A percentile compares a stretch with the other conserved stretches of the same genome.
These are phyloP conservation scores for Heteromeles arbutifolia DNA, from an alignment of 306 rosid species.

Conservation along the genomic window DNA sequence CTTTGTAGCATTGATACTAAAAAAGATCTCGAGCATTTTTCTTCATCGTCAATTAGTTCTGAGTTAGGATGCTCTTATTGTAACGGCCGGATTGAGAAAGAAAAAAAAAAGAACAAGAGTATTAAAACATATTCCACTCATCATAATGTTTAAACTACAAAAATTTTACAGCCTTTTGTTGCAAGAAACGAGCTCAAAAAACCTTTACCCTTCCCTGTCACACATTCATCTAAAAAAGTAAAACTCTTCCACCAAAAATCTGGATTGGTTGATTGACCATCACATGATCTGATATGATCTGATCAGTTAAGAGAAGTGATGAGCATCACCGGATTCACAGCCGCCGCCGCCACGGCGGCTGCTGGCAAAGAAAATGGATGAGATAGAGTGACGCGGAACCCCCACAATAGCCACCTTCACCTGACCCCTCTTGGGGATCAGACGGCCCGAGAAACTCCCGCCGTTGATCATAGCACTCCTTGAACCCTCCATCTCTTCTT, in stretches of 20 bases:
- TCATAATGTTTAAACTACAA: neutral
- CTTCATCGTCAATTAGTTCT: neutral
- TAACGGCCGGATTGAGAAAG: neutral
- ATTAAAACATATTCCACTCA: neutral
- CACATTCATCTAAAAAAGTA: neutral
- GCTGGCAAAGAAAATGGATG: slow-evolving; percentile 49
- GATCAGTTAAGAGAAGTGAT: neutral
- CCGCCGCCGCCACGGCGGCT: neutral
- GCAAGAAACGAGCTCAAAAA: neutral
- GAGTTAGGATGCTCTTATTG: neutral
- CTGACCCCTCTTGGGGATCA: slow-evolving; percentile 69
- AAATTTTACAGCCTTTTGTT: slow-evolving; percentile 4
- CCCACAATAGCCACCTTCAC: slow-evolving; percentile 56
- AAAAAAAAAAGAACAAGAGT: too few species aligned
- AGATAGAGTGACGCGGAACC: slow-evolving; percentile 57
- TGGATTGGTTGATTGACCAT: neutral
- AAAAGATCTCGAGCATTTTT: too few species aligned
- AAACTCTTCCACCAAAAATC: neutral
- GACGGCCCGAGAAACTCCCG: slow-evolving; percentile 38
- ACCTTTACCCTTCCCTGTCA: neutral
- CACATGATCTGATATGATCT: neutral
- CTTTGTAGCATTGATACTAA: too few species aligned
- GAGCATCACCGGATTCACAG: neutral
- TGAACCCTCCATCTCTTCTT: slow-evolving; percentile 18
- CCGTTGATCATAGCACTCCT: slow-evolving; percentile 27